Evolutionary conservation across 805 yeast species (phyloP), one percentile per base, ranked within the genome.

Genomic region (Metschnikowia santaceciliae): DNA sequence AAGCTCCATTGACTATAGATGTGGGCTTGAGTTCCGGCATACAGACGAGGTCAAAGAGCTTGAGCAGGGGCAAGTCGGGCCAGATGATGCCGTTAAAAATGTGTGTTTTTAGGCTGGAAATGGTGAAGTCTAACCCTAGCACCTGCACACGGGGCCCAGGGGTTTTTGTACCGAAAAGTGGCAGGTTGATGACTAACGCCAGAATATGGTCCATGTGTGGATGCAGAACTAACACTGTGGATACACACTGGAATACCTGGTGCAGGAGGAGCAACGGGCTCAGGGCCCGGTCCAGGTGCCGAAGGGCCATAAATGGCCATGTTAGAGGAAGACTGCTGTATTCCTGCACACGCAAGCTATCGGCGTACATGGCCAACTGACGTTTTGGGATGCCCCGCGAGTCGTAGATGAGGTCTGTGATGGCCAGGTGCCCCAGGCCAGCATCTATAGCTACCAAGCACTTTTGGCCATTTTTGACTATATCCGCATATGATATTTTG

Each of bases 141-240:
- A 58, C 41, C 7, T 30, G 34, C 4, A 45, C 11, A 15, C 37
- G 47, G 20, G 32, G 20, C 17, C 44, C 47, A 6, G 45, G 32
- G 13, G 26, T 32, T 13, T 45, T 13, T 30, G 55, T 79, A 75
- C 14, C 77, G 74, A 0, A 7, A 23, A 44, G 47, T 30, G 96
- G 88, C 2, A 91, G 80, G 61, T 90, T 90, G 47, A 90, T 68
- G 0, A 84, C 80, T 44, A 90, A 62, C 0, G 86, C 88, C 8
- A 78, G 63, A 13, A 89, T 74, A 64, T 90, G 97, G 65, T 90
- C 97, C 47, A 90, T 62, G 66, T 90, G 97, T 0, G 92, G 81
- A 66, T 90, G 97, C 0, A 96, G 81, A 26, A 90, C 77, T 44
- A 84, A 69, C 37, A 32, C 54, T 46, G 42, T 59, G 57, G 3